A percentile compares a stretch with the other conserved stretches of the same genome.
Evolutionary conservation across 1,284 basidiomycete species (phyloP).

Genomic region (Athelia sp.): DNA sequence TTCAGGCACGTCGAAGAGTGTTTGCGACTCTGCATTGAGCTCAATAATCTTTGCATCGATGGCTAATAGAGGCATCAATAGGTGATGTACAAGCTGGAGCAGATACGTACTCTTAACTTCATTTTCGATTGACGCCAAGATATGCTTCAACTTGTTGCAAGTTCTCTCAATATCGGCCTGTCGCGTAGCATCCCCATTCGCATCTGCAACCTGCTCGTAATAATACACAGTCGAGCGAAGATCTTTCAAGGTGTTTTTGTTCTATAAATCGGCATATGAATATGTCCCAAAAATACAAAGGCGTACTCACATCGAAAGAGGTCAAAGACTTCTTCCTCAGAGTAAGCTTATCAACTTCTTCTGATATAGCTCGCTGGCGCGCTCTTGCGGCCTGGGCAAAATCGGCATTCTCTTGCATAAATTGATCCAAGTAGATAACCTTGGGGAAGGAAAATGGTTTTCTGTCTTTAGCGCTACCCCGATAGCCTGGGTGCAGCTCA

Average conservation of each 20-base stretch:
- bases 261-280: constrained; percentile 29
- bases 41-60: constrained; percentile 44
- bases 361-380: constrained; percentile 38
- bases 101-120: constrained; percentile 49
- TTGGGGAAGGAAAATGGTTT: constrained; percentile 58
- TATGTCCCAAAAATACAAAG: neutral
- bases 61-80: constrained; percentile 28
- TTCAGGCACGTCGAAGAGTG: constrained; percentile 55
- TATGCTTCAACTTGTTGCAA: constrained; percentile 41
- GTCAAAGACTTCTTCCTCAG: constrained; percentile 43
- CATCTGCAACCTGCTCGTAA: constrained; percentile 59
- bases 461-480: constrained; percentile 25
- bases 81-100: neutral
- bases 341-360: constrained; percentile 42
- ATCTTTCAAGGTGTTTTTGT: constrained; percentile 55
- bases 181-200: constrained; percentile 41
- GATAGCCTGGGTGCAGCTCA: constrained; percentile 28
- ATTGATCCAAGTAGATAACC: constrained; percentile 65
- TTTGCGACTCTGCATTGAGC: constrained; percentile 37
- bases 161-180: constrained; percentile 36
- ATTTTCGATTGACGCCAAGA: constrained; percentile 46
- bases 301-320: constrained; percentile 45
- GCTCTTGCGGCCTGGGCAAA: constrained; percentile 43
- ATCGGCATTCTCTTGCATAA: constrained; percentile 52
- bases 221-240: constrained; percentile 59